Percentiles rank a stretch among this genome's conserved stretches.
Evolutionary conservation across 2,329 filamentous ascomycete species (phyloP).

Genomic region (Pyrenochaeta sp.): DNA sequence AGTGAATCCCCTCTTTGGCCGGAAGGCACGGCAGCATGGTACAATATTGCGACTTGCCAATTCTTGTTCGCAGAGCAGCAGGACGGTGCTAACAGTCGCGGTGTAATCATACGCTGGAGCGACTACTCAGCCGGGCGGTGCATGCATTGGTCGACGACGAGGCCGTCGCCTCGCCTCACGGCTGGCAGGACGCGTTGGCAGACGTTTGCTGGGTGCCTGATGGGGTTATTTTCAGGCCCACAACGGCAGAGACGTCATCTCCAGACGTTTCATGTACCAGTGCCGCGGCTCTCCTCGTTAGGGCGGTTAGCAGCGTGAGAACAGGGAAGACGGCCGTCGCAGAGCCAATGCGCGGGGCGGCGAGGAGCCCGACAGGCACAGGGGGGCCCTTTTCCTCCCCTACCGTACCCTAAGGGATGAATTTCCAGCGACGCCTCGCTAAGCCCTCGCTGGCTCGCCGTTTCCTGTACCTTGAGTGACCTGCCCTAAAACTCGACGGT

Average conservation of each 20-base stretch:
- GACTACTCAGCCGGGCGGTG: slow-evolving; percentile 20
- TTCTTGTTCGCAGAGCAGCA: neutral
- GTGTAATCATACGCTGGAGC: neutral
- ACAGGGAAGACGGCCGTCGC: slow-evolving; percentile 16
- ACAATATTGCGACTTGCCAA: slow-evolving; percentile 4
- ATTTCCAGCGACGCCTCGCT: slow-evolving; percentile 14
- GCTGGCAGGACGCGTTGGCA: slow-evolving; percentile 2
- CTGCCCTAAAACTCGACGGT: slow-evolving; percentile 19
- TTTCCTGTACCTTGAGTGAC: slow-evolving; percentile 20
- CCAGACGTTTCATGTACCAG: slow-evolving; percentile 24
- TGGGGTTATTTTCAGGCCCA: slow-evolving; percentile 20
- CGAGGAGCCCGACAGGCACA: slow-evolving; percentile 21
- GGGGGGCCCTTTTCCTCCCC: slow-evolving; percentile 1
- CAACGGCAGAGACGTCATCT: slow-evolving; percentile 31
- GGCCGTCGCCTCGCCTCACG: neutral
- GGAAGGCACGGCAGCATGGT: slow-evolving; percentile 22
- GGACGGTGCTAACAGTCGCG: neutral
- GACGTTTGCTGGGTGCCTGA: slow-evolving; percentile 18
- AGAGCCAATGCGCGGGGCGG: slow-evolving; percentile 13
- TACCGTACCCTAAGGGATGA: slow-evolving; percentile 5
- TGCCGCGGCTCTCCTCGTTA: neutral
- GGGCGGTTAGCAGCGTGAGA: slow-evolving; percentile 18
- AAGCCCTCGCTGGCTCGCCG: slow-evolving; percentile 23
- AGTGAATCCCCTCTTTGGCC: slow-evolving; percentile 11
- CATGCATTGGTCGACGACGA: slow-evolving; percentile 7